phyloP scores from a whole-genome alignment of 345 rosid genomes.

The Gossypium rotundifolium region DNA sequence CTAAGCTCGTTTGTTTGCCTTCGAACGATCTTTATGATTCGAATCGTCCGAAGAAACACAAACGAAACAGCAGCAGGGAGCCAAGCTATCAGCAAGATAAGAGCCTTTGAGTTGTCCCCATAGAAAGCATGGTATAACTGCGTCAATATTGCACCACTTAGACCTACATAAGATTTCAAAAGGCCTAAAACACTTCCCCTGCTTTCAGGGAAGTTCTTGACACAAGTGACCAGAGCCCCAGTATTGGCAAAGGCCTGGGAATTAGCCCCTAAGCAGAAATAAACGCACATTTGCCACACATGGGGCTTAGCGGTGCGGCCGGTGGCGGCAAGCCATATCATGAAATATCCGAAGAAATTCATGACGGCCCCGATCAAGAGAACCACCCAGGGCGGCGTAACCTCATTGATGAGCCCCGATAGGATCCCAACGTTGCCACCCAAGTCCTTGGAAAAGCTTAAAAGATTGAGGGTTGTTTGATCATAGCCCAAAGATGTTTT shows the following conservation, averaged over 20 bases:
- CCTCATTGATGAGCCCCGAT: slow-evolving; percentile 41
- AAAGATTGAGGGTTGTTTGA: slow-evolving; percentile 44
- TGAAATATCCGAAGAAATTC: slow-evolving; percentile 45
- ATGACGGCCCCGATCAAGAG: slow-evolving; percentile 37
- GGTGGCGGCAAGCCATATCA: slow-evolving; percentile 47
- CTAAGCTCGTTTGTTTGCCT: slow-evolving; percentile 30
- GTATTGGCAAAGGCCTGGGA: slow-evolving; percentile 54
- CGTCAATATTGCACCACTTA: slow-evolving; percentile 50
- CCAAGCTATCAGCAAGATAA: slow-evolving; percentile 48
- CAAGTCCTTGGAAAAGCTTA: slow-evolving; percentile 48
- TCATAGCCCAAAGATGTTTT: slow-evolving; percentile 38
- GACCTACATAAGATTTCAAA: slow-evolving; percentile 47
- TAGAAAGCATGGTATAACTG: slow-evolving; percentile 45
- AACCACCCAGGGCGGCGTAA: slow-evolving; percentile 46
- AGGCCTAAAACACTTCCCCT: slow-evolving; percentile 48
- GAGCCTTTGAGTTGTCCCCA: slow-evolving; percentile 31
- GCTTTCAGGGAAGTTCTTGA: slow-evolving; percentile 54
- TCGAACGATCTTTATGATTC: slow-evolving; percentile 30
- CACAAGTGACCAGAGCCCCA: slow-evolving; percentile 45
- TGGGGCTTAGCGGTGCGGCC: slow-evolving; percentile 30
- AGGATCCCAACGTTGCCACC: slow-evolving; percentile 49
- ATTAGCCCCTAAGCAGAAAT: slow-evolving; percentile 47
- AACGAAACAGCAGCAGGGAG: slow-evolving; percentile 41
- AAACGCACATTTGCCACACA: slow-evolving; percentile 53
- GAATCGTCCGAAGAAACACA: slow-evolving; percentile 33